Conservation (phyloP, 1,284 basidiomycete species). For the Volvariella surrecta region DNA sequence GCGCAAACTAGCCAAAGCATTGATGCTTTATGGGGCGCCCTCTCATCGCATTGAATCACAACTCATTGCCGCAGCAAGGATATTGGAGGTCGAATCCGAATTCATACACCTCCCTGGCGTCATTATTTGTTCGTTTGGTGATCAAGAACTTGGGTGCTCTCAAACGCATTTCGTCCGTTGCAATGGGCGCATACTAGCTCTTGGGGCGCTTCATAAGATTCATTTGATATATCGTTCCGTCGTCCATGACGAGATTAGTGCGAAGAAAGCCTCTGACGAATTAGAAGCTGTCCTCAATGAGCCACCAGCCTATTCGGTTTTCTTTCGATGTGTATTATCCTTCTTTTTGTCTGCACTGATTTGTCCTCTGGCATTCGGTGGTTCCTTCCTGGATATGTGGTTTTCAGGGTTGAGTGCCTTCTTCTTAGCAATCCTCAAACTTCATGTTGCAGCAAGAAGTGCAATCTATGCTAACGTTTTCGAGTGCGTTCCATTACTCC, state of each 20-base stretch:
- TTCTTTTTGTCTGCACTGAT: constrained; percentile 69
- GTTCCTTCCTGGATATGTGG: constrained; percentile 79
- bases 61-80: constrained; percentile 69
- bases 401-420: constrained; percentile 63
- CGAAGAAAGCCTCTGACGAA: constrained; percentile 51
- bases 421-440: constrained; percentile 59
- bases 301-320: constrained; percentile 49
- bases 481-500: constrained; percentile 55
- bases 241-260: constrained; percentile 80
- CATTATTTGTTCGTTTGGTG: constrained; percentile 79
- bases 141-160: constrained; percentile 67
- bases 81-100: constrained; percentile 77
- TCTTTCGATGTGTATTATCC: constrained; percentile 56
- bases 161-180: constrained; percentile 81
- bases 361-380: constrained; percentile 78
- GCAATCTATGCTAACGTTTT: constrained; percentile 82
- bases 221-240: constrained; percentile 73
- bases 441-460: constrained; percentile 64
- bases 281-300: constrained; percentile 34
- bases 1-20: constrained; percentile 69
- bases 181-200: constrained; percentile 53
- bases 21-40: constrained; percentile 80
- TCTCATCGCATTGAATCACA: constrained; percentile 85
- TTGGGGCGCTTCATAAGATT: constrained; percentile 70
- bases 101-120: constrained; percentile 76